These are phyloP conservation scores for Aspergillus tamarii DNA, from an alignment of 2,329 filamentous ascomycete species.

Conservation along the genomic window DNA sequence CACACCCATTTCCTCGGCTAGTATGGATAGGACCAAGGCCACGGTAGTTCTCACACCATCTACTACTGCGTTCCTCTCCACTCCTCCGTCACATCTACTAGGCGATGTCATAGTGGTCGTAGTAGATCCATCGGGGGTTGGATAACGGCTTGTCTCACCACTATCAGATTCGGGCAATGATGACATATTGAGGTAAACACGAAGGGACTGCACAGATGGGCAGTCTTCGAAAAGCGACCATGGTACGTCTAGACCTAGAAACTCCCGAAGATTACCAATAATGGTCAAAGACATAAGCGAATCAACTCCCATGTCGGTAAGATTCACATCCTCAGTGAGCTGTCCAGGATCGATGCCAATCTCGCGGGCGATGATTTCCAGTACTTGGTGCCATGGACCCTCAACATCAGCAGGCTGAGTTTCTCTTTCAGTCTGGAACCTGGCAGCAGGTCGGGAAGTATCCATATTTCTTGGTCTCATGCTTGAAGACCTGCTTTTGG, in stretches of 20 bases:
- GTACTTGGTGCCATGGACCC: neutral
- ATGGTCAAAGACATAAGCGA: constrained; percentile 2
- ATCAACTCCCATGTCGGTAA: constrained; percentile 2
- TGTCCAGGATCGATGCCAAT: neutral
- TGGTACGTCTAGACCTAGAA: neutral
- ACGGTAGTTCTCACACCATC: neutral
- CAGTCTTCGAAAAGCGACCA: neutral
- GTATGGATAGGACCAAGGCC: neutral
- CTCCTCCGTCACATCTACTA: neutral
- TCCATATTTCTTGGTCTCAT: neutral
- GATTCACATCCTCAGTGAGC: neutral
- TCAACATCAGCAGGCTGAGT: too few relatives aligned
- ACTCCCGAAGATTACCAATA: neutral
- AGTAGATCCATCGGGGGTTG: neutral
- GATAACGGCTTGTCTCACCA: neutral
- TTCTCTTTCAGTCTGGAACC: accelerated
- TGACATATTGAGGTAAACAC: neutral
- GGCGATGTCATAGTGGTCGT: neutral
- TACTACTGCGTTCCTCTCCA: neutral
- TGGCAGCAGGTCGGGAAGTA: too few relatives aligned
- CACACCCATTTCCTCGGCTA: neutral
- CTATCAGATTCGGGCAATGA: neutral
- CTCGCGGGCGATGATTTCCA: neutral
- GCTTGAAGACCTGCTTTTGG: neutral
- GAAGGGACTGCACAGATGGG: neutral